phyloP scores from a whole-genome alignment of 192 early-diverging fungal genomes.

The Phlyctochytrium planicorne region DNA sequence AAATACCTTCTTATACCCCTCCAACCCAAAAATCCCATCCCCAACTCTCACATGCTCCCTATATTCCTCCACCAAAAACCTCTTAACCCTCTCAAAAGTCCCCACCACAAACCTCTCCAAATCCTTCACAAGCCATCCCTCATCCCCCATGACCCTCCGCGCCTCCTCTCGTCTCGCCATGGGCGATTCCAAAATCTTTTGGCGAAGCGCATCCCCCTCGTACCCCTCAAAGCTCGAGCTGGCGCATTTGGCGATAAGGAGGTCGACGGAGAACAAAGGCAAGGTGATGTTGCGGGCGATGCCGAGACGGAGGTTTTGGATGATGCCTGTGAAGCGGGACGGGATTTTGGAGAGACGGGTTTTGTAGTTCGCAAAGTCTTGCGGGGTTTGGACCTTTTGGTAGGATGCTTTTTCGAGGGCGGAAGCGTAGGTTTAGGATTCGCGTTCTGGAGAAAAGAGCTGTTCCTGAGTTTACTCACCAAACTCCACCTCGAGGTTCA shows the following conservation, averaged over 20 bases:
- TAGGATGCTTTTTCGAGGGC: too few relatives aligned
- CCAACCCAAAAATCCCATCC: conserved; percentile 32
- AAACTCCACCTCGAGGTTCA: conserved; percentile 19
- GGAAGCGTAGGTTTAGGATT: too few relatives aligned
- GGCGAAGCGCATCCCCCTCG: neutral
- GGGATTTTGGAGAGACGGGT: conserved; percentile 20
- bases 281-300: conserved; percentile 27
- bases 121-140: conserved; percentile 19
- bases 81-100: conserved; percentile 14
- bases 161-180: conserved; percentile 13
- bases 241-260: conserved; percentile 29
- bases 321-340: conserved; percentile 25
- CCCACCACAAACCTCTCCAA: conserved; percentile 25
- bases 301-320: conserved; percentile 17
- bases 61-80: conserved; percentile 35
- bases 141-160: conserved; percentile 20
- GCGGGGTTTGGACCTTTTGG: conserved; percentile 12
- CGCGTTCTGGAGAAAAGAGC: too few relatives aligned
- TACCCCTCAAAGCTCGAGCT: conserved; percentile 1
- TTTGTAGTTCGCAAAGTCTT: conserved; percentile 32
- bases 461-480: too few relatives aligned
- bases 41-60: conserved; percentile 22
- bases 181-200: neutral
- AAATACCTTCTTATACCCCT: conserved; percentile 15
- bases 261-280: conserved; percentile 22